These are phyloP conservation scores for Entomortierella chlamydospora DNA, from an alignment of 192 early-diverging fungal species.

Conservation along the genomic window DNA sequence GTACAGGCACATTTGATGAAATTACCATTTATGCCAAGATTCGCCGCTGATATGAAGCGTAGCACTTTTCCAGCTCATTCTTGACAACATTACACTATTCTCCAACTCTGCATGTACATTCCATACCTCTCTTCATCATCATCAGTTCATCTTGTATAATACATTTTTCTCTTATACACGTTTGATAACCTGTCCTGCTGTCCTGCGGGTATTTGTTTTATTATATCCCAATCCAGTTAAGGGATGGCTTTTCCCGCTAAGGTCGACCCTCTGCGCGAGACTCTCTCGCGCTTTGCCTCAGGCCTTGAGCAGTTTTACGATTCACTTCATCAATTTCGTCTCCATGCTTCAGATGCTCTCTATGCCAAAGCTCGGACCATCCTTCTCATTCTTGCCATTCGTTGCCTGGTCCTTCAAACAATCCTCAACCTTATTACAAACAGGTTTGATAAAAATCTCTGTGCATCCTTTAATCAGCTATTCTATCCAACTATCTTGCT, in stretches of 20 bases:
- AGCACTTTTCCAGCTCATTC: too few species aligned
- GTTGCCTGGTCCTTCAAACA: conserved; percentile 25
- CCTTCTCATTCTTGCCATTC: conserved; percentile 19
- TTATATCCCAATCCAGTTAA: too few species aligned
- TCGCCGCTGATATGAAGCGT: too few species aligned
- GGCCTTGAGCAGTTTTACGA: conserved; percentile 42
- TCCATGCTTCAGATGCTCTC: background rate
- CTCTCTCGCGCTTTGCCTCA: conserved; percentile 33
- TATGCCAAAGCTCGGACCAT: background rate
- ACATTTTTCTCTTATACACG: too few species aligned
- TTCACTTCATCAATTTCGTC: conserved; percentile 15
- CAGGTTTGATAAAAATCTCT: conserved; percentile 6
- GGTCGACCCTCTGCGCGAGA: conserved; percentile 22
- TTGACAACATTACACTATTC: too few species aligned
- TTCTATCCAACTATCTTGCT: conserved; percentile 34
- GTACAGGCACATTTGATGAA: too few species aligned
- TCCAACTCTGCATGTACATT: too few species aligned
- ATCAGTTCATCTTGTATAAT: too few species aligned
- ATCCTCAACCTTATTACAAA: conserved; percentile 14
- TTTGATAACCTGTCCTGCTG: too few species aligned
- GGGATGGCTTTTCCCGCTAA: background rate
- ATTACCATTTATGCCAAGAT: too few species aligned
- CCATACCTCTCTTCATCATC: too few species aligned
- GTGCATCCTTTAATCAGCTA: conserved; percentile 36
- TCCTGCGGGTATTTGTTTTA: too few species aligned